Evolutionary conservation across 2,329 filamentous ascomycete species (phyloP).

Genomic region (Stagonosporopsis chrysanthemi): DNA sequence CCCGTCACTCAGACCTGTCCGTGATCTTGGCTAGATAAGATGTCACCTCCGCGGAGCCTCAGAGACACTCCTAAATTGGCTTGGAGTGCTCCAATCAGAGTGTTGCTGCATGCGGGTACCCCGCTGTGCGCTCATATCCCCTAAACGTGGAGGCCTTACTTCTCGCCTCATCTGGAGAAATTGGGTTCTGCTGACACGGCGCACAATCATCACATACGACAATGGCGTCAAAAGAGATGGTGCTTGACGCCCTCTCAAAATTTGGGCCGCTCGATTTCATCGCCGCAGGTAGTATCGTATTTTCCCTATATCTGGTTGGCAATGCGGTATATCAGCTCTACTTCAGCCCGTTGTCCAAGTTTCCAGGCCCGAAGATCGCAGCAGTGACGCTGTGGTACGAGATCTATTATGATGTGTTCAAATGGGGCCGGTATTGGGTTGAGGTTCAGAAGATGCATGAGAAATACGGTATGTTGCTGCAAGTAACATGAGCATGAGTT

Average conservation of each 20-base stretch:
- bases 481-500: neutral
- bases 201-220: neutral
- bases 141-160: neutral
- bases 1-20: too few relatives aligned
- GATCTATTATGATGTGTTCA: conserved; percentile 34
- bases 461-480: conserved; percentile 31
- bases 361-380: conserved; percentile 37
- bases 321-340: conserved; percentile 19
- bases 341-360: conserved; percentile 30
- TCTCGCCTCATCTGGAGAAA: neutral
- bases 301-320: neutral
- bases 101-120: neutral
- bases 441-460: conserved; percentile 42
- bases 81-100: neutral
- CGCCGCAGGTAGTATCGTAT: neutral
- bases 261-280: neutral
- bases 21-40: too few relatives aligned
- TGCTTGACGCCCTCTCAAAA: neutral
- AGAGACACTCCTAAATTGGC: neutral
- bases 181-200: neutral
- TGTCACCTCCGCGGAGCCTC: too few relatives aligned
- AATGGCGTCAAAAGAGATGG: neutral
- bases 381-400: conserved; percentile 35
- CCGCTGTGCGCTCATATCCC: neutral
- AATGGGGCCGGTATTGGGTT: conserved; percentile 36